A percentile compares a stretch with the other conserved stretches of the same genome.
Conservation (phyloP, 768 basidiomycete genomes). For the Boletus rufocinnamomeus region DNA sequence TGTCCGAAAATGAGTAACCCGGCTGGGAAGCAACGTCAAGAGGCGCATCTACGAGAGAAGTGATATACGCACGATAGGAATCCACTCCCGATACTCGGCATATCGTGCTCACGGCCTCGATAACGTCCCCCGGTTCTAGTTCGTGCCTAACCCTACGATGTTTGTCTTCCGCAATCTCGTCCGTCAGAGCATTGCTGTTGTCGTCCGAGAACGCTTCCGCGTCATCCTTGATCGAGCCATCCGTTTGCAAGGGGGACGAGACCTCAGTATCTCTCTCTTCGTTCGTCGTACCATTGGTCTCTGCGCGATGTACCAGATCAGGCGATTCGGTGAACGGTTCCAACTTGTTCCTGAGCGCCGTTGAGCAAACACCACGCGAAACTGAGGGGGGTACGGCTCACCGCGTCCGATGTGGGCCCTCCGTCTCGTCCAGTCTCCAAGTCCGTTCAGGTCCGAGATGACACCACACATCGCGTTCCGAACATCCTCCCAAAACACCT, state of each 20-base stretch:
- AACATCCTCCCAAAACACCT: conserved; percentile 61
- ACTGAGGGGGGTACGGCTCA: conserved; percentile 31
- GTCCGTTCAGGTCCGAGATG: conserved; percentile 45
- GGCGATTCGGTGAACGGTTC: conserved; percentile 57
- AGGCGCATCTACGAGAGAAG: background rate
- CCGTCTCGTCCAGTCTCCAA: conserved; percentile 91
- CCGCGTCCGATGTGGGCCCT: conserved; percentile 88
- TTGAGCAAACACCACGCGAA: conserved; percentile 3
- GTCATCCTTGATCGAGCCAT: conserved; percentile 19
- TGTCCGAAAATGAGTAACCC: conserved; percentile 87
- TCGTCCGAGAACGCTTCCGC: conserved; percentile 16
- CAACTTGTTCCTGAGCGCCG: conserved; percentile 63
- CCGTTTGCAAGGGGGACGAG: conserved; percentile 44
- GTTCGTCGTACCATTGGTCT: conserved; percentile 38
- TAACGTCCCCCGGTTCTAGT: conserved; percentile 85
- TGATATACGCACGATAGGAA: conserved; percentile 70
- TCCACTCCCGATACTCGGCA: conserved; percentile 89
- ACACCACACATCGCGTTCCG: conserved; percentile 86
- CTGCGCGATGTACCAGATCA: conserved; percentile 36
- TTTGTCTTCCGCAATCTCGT: conserved; percentile 86
- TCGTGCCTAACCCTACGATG: conserved; percentile 85
- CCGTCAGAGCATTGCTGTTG: conserved; percentile 52
- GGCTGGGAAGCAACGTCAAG: conserved; percentile 40
- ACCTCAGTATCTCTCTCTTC: conserved; percentile 42
- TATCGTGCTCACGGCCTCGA: conserved; percentile 84